These are phyloP conservation scores for Ogataea haglerorum DNA, from an alignment of 805 yeast species.

Conservation along the genomic window DNA sequence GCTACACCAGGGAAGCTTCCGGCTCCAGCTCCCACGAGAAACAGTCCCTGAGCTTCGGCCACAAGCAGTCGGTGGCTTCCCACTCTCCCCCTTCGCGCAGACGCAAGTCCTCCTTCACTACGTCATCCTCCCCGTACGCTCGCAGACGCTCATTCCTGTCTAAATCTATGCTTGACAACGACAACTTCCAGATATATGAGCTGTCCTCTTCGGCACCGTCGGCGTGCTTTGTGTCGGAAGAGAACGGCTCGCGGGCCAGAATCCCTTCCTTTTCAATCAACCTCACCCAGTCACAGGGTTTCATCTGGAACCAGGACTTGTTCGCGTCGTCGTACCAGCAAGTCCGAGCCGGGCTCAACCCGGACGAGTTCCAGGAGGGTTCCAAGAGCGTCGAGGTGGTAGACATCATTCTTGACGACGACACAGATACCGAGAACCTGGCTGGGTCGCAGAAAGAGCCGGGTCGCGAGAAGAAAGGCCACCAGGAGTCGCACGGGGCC, in stretches of 20 bases:
- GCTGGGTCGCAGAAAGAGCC: not conserved
- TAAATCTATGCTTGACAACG: slow-evolving; percentile 53
- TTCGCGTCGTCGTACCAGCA: slow-evolving; percentile 74
- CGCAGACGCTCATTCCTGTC: slow-evolving; percentile 57
- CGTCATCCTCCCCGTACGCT: slow-evolving; percentile 49
- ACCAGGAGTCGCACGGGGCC: not conserved
- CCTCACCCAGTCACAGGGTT: slow-evolving; percentile 66
- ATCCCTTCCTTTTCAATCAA: slow-evolving; percentile 42
- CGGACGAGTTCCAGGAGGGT: slow-evolving; percentile 23
- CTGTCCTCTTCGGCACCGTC: slow-evolving; percentile 25
- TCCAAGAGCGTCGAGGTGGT: slow-evolving; percentile 23
- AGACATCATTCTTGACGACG: slow-evolving; percentile 23
- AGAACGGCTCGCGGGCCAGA: slow-evolving; percentile 12
- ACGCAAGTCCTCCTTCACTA: slow-evolving; percentile 31
- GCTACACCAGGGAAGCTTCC: slow-evolving; percentile 7
- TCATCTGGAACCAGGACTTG: slow-evolving; percentile 71
- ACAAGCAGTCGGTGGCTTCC: slow-evolving; percentile 2
- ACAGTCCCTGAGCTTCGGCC: not conserved
- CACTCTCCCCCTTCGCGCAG: slow-evolving; percentile 13
- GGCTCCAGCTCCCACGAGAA: not conserved
- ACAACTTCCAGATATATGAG: slow-evolving; percentile 53
- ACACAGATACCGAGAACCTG: slow-evolving; percentile 6
- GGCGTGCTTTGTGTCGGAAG: slow-evolving; percentile 11
- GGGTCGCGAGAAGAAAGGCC: not conserved
- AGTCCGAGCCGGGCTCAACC: slow-evolving; percentile 34